These are phyloP conservation scores for Malus sylvestris DNA, from an alignment of 306 rosid species.

Conservation along the genomic window DNA sequence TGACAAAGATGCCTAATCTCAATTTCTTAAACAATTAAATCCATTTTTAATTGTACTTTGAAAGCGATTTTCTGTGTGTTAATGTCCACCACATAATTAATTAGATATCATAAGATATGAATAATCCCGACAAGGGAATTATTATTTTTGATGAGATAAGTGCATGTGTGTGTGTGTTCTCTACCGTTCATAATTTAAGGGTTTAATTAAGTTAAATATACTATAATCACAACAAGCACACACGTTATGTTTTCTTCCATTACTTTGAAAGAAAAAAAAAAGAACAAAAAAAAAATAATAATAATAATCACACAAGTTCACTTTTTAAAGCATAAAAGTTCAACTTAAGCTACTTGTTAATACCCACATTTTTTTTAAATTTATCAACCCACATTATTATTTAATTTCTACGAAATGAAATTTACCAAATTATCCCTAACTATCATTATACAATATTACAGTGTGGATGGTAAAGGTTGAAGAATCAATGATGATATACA, in stretches of 20 bases:
- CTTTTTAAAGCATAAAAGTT: neutral
- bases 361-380: too few species aligned
- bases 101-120: neutral
- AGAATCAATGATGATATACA: neutral
- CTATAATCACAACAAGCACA: neutral
- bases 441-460: neutral
- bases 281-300: too few species aligned
- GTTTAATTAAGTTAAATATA: neutral
- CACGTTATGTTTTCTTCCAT: neutral
- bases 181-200: neutral
- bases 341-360: neutral
- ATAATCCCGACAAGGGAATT: neutral
- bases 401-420: too few species aligned
- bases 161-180: slow-evolving; percentile 2
- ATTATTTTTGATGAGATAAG: slow-evolving; percentile 13
- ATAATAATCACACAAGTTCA: neutral
- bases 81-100: neutral
- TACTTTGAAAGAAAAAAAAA: neutral
- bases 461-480: neutral
- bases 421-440: too few species aligned
- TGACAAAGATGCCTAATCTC: slow-evolving; percentile 14
- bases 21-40: neutral
- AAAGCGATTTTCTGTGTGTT: slow-evolving; percentile 26
- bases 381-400: too few species aligned
- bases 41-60: slow-evolving; percentile 8